These are phyloP conservation scores for Kwoniella sp. DNA, from an alignment of 768 basidiomycete genomes.

Conservation along the genomic window DNA sequence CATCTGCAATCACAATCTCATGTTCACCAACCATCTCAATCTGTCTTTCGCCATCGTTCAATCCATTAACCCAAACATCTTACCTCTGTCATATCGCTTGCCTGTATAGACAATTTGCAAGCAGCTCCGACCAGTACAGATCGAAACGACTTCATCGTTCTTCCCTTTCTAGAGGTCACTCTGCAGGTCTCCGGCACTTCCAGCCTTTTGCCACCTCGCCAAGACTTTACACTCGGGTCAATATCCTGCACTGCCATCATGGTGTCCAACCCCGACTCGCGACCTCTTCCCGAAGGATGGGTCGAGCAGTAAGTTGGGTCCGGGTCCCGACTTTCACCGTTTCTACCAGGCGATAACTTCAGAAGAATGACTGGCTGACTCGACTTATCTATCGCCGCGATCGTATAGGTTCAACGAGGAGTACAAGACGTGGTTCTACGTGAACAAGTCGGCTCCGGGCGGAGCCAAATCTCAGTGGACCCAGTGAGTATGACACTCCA, in stretches of 20 bases:
- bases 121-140: no score
- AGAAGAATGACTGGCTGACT: not conserved
- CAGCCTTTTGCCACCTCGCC: conserved; percentile 6
- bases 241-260: conserved; percentile 17
- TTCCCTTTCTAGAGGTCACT: no score
- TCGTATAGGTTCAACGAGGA: conserved; percentile 42
- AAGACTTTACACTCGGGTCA: conserved; percentile 7
- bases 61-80: not conserved
- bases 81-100: conserved; percentile 2
- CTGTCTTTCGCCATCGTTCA: not conserved
- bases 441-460: conserved; percentile 46
- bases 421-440: conserved; percentile 52
- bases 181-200: no score
- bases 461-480: conserved; percentile 48
- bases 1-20: not conserved
- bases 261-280: conserved; percentile 42
- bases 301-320: conserved; percentile 39
- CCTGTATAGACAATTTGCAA: not conserved
- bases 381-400: not conserved
- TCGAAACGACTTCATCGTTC: not conserved
- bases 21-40: not conserved
- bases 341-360: not conserved
- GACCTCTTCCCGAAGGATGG: conserved; percentile 50
- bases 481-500: conserved; percentile 47
- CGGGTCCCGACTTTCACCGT: not conserved